Conservation (phyloP, 1,284 basidiomycete species). For the Phellinidium pouzarii region DNA sequence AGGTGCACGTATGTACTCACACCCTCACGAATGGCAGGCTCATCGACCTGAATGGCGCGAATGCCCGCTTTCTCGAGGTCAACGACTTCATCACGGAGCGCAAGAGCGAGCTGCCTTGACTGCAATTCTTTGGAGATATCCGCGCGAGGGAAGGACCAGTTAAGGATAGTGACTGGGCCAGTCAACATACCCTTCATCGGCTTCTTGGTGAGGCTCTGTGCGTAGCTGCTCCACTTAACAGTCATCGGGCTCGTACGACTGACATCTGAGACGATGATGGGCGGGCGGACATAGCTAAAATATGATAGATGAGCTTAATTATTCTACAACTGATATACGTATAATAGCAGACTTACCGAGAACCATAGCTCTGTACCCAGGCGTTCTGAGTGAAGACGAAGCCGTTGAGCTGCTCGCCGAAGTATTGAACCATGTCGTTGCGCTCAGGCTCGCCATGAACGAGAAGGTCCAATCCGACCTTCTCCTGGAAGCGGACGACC, state of each 20-base stretch:
- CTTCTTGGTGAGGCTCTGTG: slow-evolving; percentile 88
- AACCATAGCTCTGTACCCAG: slow-evolving; percentile 99
- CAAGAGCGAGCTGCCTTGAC: slow-evolving; percentile 96
- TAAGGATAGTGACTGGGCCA: slow-evolving; percentile 94
- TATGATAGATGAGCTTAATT: slow-evolving; percentile 24
- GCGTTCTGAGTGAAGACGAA: slow-evolving; percentile 98
- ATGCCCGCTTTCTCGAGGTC: slow-evolving; percentile 98
- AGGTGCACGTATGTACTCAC: slow-evolving; percentile 35
- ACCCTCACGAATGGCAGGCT: slow-evolving; percentile 99
- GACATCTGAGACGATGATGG: slow-evolving; percentile 98
- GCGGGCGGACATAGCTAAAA: slow-evolving; percentile 92
- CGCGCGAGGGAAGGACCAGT: slow-evolving; percentile 99
- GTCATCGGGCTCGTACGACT: slow-evolving; percentile 93
- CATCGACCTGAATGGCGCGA: slow-evolving; percentile 98
- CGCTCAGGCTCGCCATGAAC: slow-evolving; percentile 99
- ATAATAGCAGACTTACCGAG: slow-evolving; percentile 46
- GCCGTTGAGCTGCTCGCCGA: slow-evolving; percentile 93
- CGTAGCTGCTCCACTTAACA: slow-evolving; percentile 95
- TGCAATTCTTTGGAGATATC: slow-evolving; percentile 96
- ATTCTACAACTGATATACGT: neutral
- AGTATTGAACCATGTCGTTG: slow-evolving; percentile 99
- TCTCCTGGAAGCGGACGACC: slow-evolving; percentile 96
- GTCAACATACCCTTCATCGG: slow-evolving; percentile 99
- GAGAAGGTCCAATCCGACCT: slow-evolving; percentile 91
- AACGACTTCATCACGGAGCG: slow-evolving; percentile 96